Base-by-base conservation (phyloP, 177 flowering plant species). In the Vitis hybrid region DNA sequence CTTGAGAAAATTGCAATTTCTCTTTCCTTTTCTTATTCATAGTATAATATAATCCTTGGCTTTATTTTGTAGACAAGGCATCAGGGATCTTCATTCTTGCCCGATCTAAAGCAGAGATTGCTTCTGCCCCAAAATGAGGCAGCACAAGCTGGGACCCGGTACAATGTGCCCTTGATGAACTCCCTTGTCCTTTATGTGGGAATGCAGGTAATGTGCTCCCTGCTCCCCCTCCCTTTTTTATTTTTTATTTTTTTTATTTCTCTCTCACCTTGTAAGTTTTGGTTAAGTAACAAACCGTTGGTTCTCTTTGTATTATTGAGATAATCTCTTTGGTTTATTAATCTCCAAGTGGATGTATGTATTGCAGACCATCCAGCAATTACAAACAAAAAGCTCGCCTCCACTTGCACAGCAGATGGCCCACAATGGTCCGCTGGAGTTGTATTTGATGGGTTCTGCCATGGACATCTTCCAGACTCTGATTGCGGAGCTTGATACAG, bases 111-210 rank as follows among this genome's bases (percentile, higher is more conserved):
- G 83, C 97, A 91, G 75, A 92, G 83, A 73, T 71, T 96, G 68
- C 81, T 89, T 59, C 93, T 96, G 55, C 74, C 87, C 12, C 86
- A 85, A 50, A 81, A 66, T 72, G 97, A 94, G 26, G 91, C 84
- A 59, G 78, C 82, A 1, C 74, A 72, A 29, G 90, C 99, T 76
- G 97, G 99, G 66, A 90, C 95, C 14, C 89, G 90, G 22, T 89
- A 94, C 76, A 94, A 94, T 78, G 94, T 92, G 11, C 98, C 98
- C 22, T 79, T 96, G 76, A 87, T 96, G 60, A 96, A 96, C 78
- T 94, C 99, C 22, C 94, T 96, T 72, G 99, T 96, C 60, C 97
- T 96, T 18, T 92, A 92, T 74, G 89, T 90, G 53, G 99, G 99
- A 62, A 94, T 94, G 90, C 98, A 96, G 97, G 99, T 96, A 77